Percentiles rank a stretch among this genome's conserved stretches.
Conservation (phyloP, 2,329 filamentous ascomycete species). For the Coniosporium tulheliwenetii region DNA sequence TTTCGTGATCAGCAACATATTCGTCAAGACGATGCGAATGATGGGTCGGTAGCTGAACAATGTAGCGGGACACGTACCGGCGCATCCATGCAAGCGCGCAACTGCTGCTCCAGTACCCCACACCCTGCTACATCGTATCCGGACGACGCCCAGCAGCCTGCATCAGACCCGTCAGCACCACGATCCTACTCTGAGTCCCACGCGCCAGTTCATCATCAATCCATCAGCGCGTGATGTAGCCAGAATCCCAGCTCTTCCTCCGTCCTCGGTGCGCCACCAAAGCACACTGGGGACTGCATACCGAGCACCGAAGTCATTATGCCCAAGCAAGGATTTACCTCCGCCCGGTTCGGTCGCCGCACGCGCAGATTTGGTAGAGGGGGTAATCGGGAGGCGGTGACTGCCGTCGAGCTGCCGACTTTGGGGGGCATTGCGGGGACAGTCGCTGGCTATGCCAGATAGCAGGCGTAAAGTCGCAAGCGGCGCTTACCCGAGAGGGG, state of each 20-base stretch:
- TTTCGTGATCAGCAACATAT: neutral
- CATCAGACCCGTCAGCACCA: neutral
- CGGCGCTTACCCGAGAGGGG: no score
- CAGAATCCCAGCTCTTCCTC: no score
- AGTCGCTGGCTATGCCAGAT: no score
- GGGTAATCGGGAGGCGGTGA: constrained; percentile 32
- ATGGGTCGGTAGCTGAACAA: neutral
- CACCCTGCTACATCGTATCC: constrained; percentile 52
- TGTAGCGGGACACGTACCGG: constrained; percentile 36
- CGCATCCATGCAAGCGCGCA: constrained; percentile 64
- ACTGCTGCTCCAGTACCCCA: constrained; percentile 41
- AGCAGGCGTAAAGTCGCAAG: no score
- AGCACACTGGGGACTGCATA: constrained; percentile 20
- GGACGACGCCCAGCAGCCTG: constrained; percentile 73
- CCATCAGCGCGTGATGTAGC: no score
- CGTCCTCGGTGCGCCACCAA: no score
- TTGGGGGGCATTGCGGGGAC: constrained; percentile 6
- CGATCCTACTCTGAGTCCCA: no score
- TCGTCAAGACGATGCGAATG: neutral
- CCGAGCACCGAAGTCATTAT: constrained; percentile 53
- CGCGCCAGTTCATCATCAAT: no score
- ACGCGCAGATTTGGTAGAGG: constrained; percentile 49
- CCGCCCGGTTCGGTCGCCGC: constrained; percentile 44
- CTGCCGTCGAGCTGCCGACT: constrained; percentile 5
- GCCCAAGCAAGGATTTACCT: constrained; percentile 47